Conservation (phyloP, 2,329 filamentous ascomycete species). For the Macrophomina tecta region DNA sequence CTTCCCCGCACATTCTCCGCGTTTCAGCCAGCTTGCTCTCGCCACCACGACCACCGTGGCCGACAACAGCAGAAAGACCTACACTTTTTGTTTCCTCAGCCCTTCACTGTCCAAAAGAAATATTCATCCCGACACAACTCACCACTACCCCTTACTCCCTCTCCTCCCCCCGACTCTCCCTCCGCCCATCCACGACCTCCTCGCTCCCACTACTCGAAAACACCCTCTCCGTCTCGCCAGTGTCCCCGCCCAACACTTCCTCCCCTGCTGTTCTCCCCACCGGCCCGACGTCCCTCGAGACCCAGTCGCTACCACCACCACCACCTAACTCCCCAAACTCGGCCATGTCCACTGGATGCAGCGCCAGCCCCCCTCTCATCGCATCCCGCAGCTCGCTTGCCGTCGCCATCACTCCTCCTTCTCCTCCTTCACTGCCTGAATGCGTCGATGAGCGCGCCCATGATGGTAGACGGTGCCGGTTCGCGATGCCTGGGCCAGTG, state of each 20-base stretch:
- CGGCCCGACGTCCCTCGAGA: no score
- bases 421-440: background rate
- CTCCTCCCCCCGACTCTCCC: background rate
- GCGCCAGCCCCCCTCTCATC: conserved; percentile 21
- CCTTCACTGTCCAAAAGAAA: no score
- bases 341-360: conserved; percentile 4
- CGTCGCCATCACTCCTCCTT: background rate
- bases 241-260: no score
- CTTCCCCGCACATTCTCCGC: no score
- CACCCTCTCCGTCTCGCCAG: no score
- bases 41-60: no score
- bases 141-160: no score
- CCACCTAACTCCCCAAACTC: background rate
- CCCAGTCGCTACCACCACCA: no score
- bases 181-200: background rate
- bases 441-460: conserved; percentile 16
- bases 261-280: background rate
- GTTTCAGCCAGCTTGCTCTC: no score
- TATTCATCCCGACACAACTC: no score
- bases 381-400: background rate
- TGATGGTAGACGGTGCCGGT: conserved; percentile 18
- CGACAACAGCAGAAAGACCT: no score
- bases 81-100: no score
- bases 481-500: conserved; percentile 8
- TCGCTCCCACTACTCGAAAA: background rate